These are phyloP conservation scores for Aspergillus carlsbadensis DNA, from an alignment of 495 filamentous ascomycete species.

Conservation along the genomic window DNA sequence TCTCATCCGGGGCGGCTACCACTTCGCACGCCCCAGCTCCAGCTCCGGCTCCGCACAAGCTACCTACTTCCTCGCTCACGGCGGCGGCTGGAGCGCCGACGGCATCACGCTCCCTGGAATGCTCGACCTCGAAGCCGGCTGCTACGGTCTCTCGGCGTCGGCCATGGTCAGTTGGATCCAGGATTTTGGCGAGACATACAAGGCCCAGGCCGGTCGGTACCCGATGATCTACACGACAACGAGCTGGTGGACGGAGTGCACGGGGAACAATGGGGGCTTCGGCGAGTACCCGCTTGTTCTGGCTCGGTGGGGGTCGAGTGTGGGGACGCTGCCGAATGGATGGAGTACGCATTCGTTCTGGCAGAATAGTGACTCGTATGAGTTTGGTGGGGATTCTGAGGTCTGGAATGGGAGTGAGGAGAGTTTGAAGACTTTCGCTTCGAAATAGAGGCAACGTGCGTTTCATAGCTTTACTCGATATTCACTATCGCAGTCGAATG, in stretches of 20 bases:
- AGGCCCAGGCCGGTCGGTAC: constrained; percentile 43
- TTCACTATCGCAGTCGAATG: too few relatives aligned
- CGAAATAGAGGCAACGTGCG: constrained; percentile 8
- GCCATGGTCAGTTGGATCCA: constrained; percentile 57
- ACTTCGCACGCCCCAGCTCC: constrained; percentile 53
- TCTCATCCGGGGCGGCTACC: constrained; percentile 58
- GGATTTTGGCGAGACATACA: constrained; percentile 54
- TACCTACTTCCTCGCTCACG: constrained; percentile 53
- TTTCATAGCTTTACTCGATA: too few relatives aligned
- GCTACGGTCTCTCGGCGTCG: constrained; percentile 46
- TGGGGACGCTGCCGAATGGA: constrained; percentile 49
- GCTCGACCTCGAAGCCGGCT: constrained; percentile 57
- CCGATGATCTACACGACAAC: constrained; percentile 57
- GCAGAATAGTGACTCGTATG: constrained; percentile 48
- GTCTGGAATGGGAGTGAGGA: constrained; percentile 46
- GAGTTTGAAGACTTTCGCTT: constrained; percentile 30
- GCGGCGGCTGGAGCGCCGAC: constrained; percentile 59
- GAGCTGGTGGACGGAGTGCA: constrained; percentile 58
- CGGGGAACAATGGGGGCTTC: constrained; percentile 51
- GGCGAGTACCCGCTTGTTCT: constrained; percentile 49
- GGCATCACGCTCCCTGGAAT: constrained; percentile 62
- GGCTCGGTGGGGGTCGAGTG: constrained; percentile 44
- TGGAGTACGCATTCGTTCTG: constrained; percentile 58
- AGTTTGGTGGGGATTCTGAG: constrained; percentile 52
- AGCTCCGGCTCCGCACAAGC: constrained; percentile 50